Evolutionary conservation across 2,329 filamentous ascomycete genomes (phyloP), one percentile per base, ranked within the genome.

Genomic region (Raffaelea ambrosiae): DNA sequence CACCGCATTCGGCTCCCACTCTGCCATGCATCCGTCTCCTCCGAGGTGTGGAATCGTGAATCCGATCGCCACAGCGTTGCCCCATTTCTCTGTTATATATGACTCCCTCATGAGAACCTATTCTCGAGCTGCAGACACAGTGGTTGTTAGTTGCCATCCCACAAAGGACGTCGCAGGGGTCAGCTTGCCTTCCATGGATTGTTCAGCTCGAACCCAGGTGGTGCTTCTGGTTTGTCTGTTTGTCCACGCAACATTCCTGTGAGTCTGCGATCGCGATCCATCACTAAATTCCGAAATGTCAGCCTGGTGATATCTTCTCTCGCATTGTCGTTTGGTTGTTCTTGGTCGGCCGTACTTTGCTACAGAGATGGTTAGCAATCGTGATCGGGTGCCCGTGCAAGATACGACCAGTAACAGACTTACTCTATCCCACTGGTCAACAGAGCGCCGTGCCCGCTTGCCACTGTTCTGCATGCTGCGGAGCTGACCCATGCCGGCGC

Each of bases 341-440:
- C 16, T 16, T 38, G 35, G 35, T 16, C 35, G 18, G 18, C 55
- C 65, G 49, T 72, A 78, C 74, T 79, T 76, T 80, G 74, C 75
- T 80, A 54, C 51, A 50, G 40, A 16, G 3, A 42, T 16, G 44
- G 57, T 67, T 64, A 66, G 61, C 57, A 54, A 48, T 10, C 19
- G 11, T 5, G 2, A 21, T 14, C 16, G 29, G 14, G n/a, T 2
- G 3, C 2, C 4, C 16, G 2, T 5, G 3, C 18, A 2, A 4
- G 23, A n/a, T 29, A 16, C n/a, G n/a, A n/a, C n/a, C 13, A 31
- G 20, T 9, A 29, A 13, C 4, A n/a, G 14, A 45, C 71, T 54
- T 64, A 82, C 79, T 65, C 64, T 76, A 56, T 83, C 79, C 79
- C 79, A 83, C 58, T 77, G 72, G 58, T 83, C 79, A 48, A 83